Evolutionary conservation across 768 basidiomycete genomes (phyloP), one percentile per base, ranked within the genome.

Genomic region (Phaeotremella skinneri): DNA sequence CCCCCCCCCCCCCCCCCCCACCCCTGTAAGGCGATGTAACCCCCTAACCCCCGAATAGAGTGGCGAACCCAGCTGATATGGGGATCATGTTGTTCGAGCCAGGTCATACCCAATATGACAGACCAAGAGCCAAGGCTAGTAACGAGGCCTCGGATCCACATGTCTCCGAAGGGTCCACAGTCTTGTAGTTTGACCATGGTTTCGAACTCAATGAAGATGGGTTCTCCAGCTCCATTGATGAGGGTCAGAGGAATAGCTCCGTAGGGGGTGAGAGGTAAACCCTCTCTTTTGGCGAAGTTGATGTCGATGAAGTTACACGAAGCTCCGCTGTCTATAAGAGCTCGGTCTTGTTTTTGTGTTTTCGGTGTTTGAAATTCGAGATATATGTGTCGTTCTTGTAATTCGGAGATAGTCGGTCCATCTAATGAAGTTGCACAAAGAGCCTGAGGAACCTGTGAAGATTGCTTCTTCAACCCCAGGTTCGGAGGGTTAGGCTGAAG

Each of bases 271-370:
- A 37, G 34, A 37, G 34, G 34, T 37, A 37, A n/a, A 37, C 34
- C 34, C 34, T 37, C 34, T 37, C 34, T 37, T 37, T 37, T 37
- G 17, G 34, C 34, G 45, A 48, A 48, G 45, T 26, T 11, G 20
- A 20, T 7, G 25, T 48, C 45, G 25, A 48, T 48, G 45, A 48
- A 48, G 45, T 48, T 48, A 11, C n/a, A n/a, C n/a, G 45, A 48
- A 48, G 45, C 45, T 7, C 45, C 45, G 21, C n/a, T 20, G 45
- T 48, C 45, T n/a, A 48, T 26, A n/a, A 48, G 37, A 48, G 45
- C 45, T 37, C 34, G 34, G 34, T 37, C 34, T 17, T 37, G 34
- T 37, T 37, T 37, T 37, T 37, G 34, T 7, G 34, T 37, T 37
- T 37, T 37, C 34, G 34, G 25, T n/a, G 45, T 26, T 26, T 20